These are phyloP conservation scores for Curvularia sp. DNA, from an alignment of 2,329 filamentous ascomycete species.

Conservation along the genomic window DNA sequence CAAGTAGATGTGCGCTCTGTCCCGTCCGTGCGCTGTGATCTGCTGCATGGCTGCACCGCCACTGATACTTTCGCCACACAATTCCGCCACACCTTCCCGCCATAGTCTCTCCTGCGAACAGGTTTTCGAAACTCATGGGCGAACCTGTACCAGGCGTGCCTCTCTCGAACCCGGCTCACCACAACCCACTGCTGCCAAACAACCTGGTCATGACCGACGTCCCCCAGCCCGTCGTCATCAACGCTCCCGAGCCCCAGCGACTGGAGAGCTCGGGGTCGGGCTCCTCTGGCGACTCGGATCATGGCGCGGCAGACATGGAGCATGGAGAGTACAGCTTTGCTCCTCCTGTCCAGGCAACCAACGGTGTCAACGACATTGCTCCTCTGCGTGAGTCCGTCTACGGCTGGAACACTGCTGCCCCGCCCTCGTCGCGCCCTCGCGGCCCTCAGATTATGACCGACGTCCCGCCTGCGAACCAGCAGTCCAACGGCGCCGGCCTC, in stretches of 20 bases:
- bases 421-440: slow-evolving; percentile 34
- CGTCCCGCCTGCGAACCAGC: slow-evolving; percentile 39
- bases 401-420: slow-evolving; percentile 34
- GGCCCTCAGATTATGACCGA: slow-evolving; percentile 37
- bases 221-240: slow-evolving; percentile 42
- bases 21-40: not conserved
- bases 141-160: slow-evolving; percentile 38
- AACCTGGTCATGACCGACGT: slow-evolving; percentile 36
- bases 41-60: not conserved
- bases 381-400: slow-evolving; percentile 36
- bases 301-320: slow-evolving; percentile 54
- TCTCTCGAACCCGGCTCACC: slow-evolving; percentile 34
- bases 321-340: slow-evolving; percentile 51
- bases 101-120: not conserved
- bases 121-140: slow-evolving; percentile 28
- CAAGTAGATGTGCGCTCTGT: not conserved
- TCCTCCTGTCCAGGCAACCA: slow-evolving; percentile 43
- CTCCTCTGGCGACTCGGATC: slow-evolving; percentile 56
- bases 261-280: slow-evolving; percentile 54
- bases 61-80: slow-evolving; percentile 16
- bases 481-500: slow-evolving; percentile 37
- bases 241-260: slow-evolving; percentile 32
- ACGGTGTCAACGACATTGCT: slow-evolving; percentile 46
- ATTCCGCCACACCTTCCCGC: slow-evolving; percentile 2
- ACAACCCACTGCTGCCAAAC: slow-evolving; percentile 23